Evolutionary conservation across 306 rosid species (phyloP), one percentile per base, ranked within the genome.

Genomic region (Pterocarpus macrocarpus): DNA sequence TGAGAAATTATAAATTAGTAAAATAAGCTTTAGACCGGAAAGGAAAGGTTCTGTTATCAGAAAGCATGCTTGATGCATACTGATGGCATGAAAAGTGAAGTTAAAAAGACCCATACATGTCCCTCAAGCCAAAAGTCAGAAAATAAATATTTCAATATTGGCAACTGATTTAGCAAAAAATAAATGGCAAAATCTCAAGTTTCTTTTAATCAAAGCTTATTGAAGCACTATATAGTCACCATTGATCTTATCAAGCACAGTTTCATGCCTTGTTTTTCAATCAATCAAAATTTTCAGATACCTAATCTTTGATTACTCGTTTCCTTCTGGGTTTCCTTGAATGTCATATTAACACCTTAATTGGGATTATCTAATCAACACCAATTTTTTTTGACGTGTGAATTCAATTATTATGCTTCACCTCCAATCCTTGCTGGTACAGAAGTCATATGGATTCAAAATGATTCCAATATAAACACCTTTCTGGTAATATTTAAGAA

Each of bases 21-120:
- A 39, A 76, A 58, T 39, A 12, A 17, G 53, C 22, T 64, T 22
- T 66, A 74, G 53, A 75, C 70, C 79, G 68, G 39, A 45, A 81
- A 43, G 55, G 45, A 68, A 53, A 74, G 50, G 65, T 77, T 64
- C 62, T 75, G 53, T 57, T 15, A 30, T 41, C 70, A 53, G 69
- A 67, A 55, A 45, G 72, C 69, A 78, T 57, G 79, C 76, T 30
- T 64, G 76, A 67, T 49, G 68, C 12, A 74, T 56, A 69, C 7
- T 61, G 33, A 74, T 69, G 53, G 77, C 17, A 8, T 56, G 14
- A 67, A 50, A 61, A 66, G 47, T 50, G 5, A 67, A 62, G 57
- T 69, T 0, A 30, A 62, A 45, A 32, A 3, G 75, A 34, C 53
- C 63, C 64, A 71, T 43, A 62, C 11, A 34, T 72, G 64, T 73